Percentiles rank a stretch among this genome's conserved stretches.
phyloP scores from a whole-genome alignment of 306 rosid species.

The Purshia tridentata region DNA sequence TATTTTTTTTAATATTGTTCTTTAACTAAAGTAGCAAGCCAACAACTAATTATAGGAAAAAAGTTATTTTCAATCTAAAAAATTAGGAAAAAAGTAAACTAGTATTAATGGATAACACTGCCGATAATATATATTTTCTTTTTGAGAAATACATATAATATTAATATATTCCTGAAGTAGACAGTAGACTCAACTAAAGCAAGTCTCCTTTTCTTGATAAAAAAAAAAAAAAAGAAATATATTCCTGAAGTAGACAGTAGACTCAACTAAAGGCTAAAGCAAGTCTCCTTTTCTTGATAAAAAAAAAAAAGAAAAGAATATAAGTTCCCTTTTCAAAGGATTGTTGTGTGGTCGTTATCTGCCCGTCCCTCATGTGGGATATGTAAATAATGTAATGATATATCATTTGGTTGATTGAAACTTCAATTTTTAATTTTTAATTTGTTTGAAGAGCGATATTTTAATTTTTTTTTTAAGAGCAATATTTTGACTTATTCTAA shows the following conservation, averaged over 20 bases:
- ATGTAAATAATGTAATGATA: too few relatives aligned
- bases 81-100: not conserved
- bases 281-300: not conserved
- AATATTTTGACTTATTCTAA: too few relatives aligned
- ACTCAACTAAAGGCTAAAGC: not conserved
- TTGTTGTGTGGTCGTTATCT: not conserved
- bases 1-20: not conserved
- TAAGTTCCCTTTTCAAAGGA: not conserved
- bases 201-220: not conserved
- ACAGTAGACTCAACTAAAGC: not conserved
- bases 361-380: not conserved
- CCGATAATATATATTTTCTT: too few relatives aligned
- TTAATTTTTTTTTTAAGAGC: too few relatives aligned
- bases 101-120: not conserved
- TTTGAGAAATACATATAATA: too few relatives aligned
- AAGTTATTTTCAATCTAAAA: not conserved
- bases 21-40: too few relatives aligned
- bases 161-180: not conserved
- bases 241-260: not conserved
- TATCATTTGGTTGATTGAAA: too few relatives aligned
- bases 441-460: too few relatives aligned
- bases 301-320: too few relatives aligned
- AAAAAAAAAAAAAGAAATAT: too few relatives aligned
- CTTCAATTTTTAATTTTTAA: too few relatives aligned
- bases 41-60: too few relatives aligned